Conservation (phyloP, 2,329 filamentous ascomycete genomes). For the Fusarium fujikuroi region DNA sequence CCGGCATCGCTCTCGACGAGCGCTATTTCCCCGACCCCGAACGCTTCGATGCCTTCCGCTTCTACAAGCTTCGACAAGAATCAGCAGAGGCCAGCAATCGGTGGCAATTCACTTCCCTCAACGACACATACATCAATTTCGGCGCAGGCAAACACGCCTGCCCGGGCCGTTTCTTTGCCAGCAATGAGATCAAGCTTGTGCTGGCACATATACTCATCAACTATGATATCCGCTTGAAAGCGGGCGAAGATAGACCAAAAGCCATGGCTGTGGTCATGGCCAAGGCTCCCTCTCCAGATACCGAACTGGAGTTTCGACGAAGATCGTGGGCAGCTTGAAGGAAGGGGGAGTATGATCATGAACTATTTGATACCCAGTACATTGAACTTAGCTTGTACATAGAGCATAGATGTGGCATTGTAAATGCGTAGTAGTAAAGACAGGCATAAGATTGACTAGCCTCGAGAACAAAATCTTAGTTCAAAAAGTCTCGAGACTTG, state of each 20-base stretch:
- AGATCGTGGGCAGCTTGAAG: slow-evolving; percentile 42
- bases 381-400: slow-evolving; percentile 31
- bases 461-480: background rate
- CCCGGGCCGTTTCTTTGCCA: slow-evolving; percentile 60
- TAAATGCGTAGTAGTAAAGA: background rate
- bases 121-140: slow-evolving; percentile 58
- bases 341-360: slow-evolving; percentile 2
- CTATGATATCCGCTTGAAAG: slow-evolving; percentile 55
- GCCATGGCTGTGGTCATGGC: slow-evolving; percentile 53
- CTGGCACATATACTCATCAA: slow-evolving; percentile 55
- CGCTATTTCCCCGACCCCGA: slow-evolving; percentile 54
- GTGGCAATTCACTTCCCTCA: slow-evolving; percentile 57
- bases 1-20: slow-evolving; percentile 55
- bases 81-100: slow-evolving; percentile 52
- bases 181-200: slow-evolving; percentile 58
- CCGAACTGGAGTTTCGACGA: slow-evolving; percentile 54
- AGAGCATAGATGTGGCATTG: slow-evolving; percentile 2
- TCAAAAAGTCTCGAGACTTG: background rate
- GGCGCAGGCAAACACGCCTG: slow-evolving; percentile 61
- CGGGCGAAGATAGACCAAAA: slow-evolving; percentile 53
- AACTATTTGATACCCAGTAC: slow-evolving; percentile 18
- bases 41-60: slow-evolving; percentile 61
- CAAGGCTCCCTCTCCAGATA: slow-evolving; percentile 55
- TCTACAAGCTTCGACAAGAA: slow-evolving; percentile 57
- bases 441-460: background rate